phyloP scores from a whole-genome alignment of 2,329 filamentous ascomycete genomes.

The Ophiostoma pallidulum region DNA sequence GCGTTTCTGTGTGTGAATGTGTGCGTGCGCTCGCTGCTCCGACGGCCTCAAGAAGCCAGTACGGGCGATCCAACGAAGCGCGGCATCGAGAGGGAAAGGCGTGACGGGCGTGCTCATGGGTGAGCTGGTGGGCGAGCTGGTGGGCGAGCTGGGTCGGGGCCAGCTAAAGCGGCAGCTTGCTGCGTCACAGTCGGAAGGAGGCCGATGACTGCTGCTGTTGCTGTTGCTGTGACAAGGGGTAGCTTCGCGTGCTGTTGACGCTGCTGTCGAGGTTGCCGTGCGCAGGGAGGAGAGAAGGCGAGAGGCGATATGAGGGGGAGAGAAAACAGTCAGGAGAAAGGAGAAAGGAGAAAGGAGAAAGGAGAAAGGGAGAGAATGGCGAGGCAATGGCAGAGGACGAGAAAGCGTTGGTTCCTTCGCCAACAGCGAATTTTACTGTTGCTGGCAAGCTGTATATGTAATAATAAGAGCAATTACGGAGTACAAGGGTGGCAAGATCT shows the following conservation, averaged over 20 bases:
- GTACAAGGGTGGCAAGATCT: not conserved
- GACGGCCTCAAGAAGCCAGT: constrained; percentile 36
- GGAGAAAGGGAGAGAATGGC: not conserved
- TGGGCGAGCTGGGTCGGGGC: constrained; percentile 1
- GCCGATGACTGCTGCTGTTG: not conserved
- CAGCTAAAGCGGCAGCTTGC: constrained; percentile 1
- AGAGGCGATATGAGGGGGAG: not conserved
- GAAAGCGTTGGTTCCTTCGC: no score
- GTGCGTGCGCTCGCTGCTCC: constrained; percentile 18
- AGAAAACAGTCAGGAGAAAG: not conserved
- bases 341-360: not conserved
- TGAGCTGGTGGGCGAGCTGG: constrained; percentile 8
- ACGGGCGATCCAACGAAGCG: constrained; percentile 28
- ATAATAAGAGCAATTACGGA: not conserved
- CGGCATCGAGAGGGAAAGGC: constrained; percentile 25
- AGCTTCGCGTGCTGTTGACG: no score
- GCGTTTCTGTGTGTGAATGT: not conserved
- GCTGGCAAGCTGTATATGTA: no score
- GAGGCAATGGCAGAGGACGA: not conserved
- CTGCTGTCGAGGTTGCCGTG: no score
- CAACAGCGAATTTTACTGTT: no score
- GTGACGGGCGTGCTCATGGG: constrained; percentile 11
- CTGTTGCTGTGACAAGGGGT: no score
- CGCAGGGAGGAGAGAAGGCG: no score
- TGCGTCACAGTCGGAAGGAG: not conserved